These are phyloP conservation scores for Colletotrichum somersetense DNA, from an alignment of 2,329 filamentous ascomycete genomes.

Conservation along the genomic window DNA sequence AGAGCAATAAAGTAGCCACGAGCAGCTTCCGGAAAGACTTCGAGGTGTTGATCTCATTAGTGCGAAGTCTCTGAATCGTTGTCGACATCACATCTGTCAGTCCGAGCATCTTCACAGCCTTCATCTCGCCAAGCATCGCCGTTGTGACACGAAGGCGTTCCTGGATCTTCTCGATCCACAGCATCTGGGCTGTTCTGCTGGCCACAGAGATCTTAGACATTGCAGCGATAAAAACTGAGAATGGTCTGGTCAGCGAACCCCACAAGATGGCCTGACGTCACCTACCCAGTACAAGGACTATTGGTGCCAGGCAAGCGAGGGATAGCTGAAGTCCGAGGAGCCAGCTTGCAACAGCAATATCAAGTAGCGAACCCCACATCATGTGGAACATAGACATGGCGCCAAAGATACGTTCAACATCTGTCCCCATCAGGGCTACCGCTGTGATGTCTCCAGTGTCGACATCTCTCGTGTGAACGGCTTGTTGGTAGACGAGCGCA, in stretches of 20 bases:
- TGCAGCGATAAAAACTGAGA: slow-evolving; percentile 42
- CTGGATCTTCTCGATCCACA: slow-evolving; percentile 59
- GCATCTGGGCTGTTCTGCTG: slow-evolving; percentile 45
- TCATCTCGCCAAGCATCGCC: slow-evolving; percentile 58
- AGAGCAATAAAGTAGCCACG: slow-evolving; percentile 43
- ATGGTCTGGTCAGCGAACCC: too few relatives aligned
- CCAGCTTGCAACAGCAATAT: slow-evolving; percentile 48
- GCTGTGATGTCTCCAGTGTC: slow-evolving; percentile 47
- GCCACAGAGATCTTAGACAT: slow-evolving; percentile 42
- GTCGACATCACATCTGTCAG: slow-evolving; percentile 45
- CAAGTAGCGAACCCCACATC: slow-evolving; percentile 47
- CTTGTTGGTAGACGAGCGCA: slow-evolving; percentile 46
- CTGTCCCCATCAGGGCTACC: slow-evolving; percentile 51
- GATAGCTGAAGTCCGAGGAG: slow-evolving; percentile 48
- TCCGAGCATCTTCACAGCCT: slow-evolving; percentile 60
- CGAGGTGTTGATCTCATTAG: slow-evolving; percentile 48
- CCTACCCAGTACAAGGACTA: slow-evolving; percentile 44
- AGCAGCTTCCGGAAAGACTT: slow-evolving; percentile 46
- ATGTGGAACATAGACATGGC: slow-evolving; percentile 46
- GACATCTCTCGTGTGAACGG: slow-evolving; percentile 42
- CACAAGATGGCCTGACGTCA: not conserved
- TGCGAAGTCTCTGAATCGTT: slow-evolving; percentile 45
- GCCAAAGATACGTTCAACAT: slow-evolving; percentile 49
- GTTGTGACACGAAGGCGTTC: slow-evolving; percentile 57
- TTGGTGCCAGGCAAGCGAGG: slow-evolving; percentile 46